Percentiles rank a stretch among this genome's conserved stretches.
Evolutionary conservation across 129 eudicot species (phyloP).

Genomic region (Artemisia tridentata): DNA sequence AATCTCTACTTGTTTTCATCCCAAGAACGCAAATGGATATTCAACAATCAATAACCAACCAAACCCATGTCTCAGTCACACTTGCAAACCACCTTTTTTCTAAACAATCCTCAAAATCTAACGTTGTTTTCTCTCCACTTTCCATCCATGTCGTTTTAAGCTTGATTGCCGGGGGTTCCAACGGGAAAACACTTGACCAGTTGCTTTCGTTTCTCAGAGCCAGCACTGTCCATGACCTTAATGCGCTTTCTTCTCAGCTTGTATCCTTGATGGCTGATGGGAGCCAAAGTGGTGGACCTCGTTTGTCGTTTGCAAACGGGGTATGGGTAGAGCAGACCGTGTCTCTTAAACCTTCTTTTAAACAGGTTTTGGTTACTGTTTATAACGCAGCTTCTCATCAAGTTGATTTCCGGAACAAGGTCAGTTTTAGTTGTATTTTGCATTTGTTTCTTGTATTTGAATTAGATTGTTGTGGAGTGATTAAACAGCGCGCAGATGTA

Average conservation of each 20-base stretch:
- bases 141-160: conserved; percentile 7
- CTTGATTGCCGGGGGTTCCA: not conserved
- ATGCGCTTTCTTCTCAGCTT: not conserved
- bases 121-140: conserved; percentile 14
- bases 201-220: not conserved
- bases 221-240: not conserved
- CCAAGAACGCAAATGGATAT: not conserved
- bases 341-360: conserved; percentile 4
- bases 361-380: not conserved
- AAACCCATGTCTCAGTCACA: not conserved
- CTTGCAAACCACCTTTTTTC: conserved; percentile 2
- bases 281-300: not conserved
- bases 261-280: not conserved
- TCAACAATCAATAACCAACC: not conserved
- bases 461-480: not conserved
- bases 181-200: not conserved
- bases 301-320: conserved; percentile 1
- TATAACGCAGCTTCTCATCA: not conserved
- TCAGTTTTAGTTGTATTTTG: not conserved
- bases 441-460: not conserved
- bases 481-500: too few relatives aligned
- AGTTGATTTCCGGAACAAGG: not conserved
- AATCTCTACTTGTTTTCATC: not conserved
- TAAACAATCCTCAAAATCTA: not conserved
- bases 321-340: not conserved